Percentiles rank a stretch among this genome's conserved stretches.
These are phyloP conservation scores for Flaveria trinervia DNA, from an alignment of 129 eudicot species.

Conservation along the genomic window DNA sequence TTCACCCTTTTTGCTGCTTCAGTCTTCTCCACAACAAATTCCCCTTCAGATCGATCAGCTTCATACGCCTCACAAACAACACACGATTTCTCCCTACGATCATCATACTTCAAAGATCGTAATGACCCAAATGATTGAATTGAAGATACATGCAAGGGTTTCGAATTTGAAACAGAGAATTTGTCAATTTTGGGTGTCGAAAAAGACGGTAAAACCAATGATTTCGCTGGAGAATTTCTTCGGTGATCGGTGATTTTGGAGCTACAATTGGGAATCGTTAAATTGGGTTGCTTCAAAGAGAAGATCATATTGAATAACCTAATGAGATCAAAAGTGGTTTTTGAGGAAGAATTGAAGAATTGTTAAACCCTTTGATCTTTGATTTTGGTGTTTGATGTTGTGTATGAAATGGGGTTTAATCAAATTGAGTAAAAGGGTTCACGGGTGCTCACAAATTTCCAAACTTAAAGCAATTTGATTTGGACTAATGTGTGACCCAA, in stretches of 20 bases:
- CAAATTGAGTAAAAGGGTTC: constrained; percentile 17
- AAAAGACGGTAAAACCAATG: constrained; percentile 36
- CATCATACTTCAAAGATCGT: not conserved
- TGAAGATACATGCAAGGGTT: constrained; percentile 40
- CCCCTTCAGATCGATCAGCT: constrained; percentile 48
- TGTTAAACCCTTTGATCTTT: constrained; percentile 18
- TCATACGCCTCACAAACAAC: constrained; percentile 50
- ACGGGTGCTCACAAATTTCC: not conserved
- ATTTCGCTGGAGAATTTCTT: constrained; percentile 24
- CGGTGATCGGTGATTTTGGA: constrained; percentile 36
- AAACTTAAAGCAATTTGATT: constrained; percentile 1
- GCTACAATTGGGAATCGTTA: constrained; percentile 11
- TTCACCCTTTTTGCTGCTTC: constrained; percentile 52
- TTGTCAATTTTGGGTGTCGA: constrained; percentile 21
- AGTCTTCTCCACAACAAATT: constrained; percentile 21
- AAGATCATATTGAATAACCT: constrained; percentile 43
- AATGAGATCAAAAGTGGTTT: not conserved
- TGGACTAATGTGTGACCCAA: not conserved
- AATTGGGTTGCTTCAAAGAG: constrained; percentile 43
- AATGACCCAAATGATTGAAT: constrained; percentile 29
- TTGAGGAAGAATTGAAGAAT: not conserved
- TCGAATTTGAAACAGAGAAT: constrained; percentile 24
- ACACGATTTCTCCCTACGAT: not conserved
- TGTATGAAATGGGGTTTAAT: not conserved
- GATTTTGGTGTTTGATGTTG: constrained; percentile 9